These are phyloP conservation scores for Aspergillus wentii DNA, from an alignment of 495 filamentous ascomycete species.

Conservation along the genomic window DNA sequence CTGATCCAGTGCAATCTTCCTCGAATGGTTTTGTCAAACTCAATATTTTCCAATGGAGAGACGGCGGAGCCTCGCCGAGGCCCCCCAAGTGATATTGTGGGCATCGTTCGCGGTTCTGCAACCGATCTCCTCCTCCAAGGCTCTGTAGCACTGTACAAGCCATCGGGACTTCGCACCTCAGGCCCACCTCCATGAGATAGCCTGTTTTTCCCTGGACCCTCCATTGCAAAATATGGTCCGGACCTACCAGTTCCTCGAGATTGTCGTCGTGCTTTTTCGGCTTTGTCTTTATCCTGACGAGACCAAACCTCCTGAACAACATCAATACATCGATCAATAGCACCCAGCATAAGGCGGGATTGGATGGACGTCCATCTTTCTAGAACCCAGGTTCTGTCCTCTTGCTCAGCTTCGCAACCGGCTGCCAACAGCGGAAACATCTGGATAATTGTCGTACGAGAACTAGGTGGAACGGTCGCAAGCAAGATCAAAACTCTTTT, in stretches of 20 bases:
- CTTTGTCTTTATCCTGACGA: conserved; percentile 46
- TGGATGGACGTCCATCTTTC: conserved; percentile 62
- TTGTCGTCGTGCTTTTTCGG: conserved; percentile 22
- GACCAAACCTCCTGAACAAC: conserved; percentile 69
- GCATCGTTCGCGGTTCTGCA: conserved; percentile 1
- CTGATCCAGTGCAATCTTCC: conserved; percentile 71
- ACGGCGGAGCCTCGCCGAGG: conserved; percentile 26
- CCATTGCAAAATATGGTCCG: conserved; percentile 9
- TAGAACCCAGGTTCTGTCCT: conserved; percentile 66
- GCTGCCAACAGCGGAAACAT: conserved; percentile 73
- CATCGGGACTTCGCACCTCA: neutral
- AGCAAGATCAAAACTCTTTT: conserved; percentile 58
- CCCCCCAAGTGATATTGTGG: conserved; percentile 4
- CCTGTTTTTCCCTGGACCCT: conserved; percentile 4
- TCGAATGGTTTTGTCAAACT: conserved; percentile 61
- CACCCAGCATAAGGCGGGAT: conserved; percentile 62
- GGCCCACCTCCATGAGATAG: conserved; percentile 4
- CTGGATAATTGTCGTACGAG: conserved; percentile 66
- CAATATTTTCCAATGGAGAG: conserved; percentile 44
- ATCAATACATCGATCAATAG: conserved; percentile 71
- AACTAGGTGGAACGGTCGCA: conserved; percentile 58
- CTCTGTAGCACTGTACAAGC: conserved; percentile 7
- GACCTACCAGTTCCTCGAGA: conserved; percentile 7
- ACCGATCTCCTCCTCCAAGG: conserved; percentile 9
- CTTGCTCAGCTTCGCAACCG: conserved; percentile 61